These are phyloP conservation scores for Glarea lozoyensis DNA, from an alignment of 495 filamentous ascomycete genomes.

Conservation along the genomic window DNA sequence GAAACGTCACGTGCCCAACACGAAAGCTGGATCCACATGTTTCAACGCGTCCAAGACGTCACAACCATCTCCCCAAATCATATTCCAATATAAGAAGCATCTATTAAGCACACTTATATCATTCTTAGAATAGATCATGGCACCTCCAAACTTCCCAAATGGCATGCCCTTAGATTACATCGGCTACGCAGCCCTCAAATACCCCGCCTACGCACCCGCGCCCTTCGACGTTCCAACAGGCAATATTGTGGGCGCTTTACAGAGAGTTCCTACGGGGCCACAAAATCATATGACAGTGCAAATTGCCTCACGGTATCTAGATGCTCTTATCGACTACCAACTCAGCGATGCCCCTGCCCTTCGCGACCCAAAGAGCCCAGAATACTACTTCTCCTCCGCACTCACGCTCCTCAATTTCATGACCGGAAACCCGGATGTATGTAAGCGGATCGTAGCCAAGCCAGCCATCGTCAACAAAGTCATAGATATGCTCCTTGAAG, in stretches of 20 bases:
- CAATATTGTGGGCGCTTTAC: conserved; percentile 12
- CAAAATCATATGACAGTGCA: conserved; percentile 12
- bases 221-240: conserved; percentile 10
- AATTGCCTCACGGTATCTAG: conserved; percentile 15
- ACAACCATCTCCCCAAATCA: no score
- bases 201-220: conserved; percentile 8
- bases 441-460: conserved; percentile 5
- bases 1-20: no score
- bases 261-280: neutral
- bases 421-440: conserved; percentile 9
- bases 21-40: no score
- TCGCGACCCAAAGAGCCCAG: conserved; percentile 6
- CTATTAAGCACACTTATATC: no score
- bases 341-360: conserved; percentile 13
- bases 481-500: conserved; percentile 12
- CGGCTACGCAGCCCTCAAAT: conserved; percentile 15
- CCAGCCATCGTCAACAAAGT: conserved; percentile 9
- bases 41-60: no score
- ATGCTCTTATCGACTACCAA: conserved; percentile 14
- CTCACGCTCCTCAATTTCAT: conserved; percentile 15
- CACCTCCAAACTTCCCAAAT: conserved; percentile 15
- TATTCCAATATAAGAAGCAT: no score
- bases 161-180: conserved; percentile 14
- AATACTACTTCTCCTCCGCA: conserved; percentile 17
- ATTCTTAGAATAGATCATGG: no score